Conservation (phyloP, 2,329 filamentous ascomycete genomes). For the Penicillium occitanis region DNA sequence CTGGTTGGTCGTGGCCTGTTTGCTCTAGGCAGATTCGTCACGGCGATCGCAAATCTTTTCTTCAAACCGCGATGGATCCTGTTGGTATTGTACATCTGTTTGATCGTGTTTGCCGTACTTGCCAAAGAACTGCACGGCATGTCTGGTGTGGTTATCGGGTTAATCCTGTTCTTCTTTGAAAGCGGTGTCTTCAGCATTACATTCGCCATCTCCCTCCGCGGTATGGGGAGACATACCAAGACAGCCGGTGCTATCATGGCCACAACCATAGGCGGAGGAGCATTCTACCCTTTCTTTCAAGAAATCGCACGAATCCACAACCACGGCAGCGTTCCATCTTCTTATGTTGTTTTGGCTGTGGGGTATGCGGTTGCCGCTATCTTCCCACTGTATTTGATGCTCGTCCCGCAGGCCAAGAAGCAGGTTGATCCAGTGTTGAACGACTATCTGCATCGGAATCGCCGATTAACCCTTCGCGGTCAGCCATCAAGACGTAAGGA, state of each 20-base stretch:
- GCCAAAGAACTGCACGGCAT: slow-evolving; percentile 51
- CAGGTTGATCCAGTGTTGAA: slow-evolving; percentile 52
- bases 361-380: slow-evolving; percentile 53
- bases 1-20: slow-evolving; percentile 60
- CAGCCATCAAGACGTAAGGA: slow-evolving; percentile 19
- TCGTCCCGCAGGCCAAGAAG: slow-evolving; percentile 47
- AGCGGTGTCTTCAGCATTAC: slow-evolving; percentile 61
- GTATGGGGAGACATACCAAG: slow-evolving; percentile 59
- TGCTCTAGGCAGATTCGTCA: slow-evolving; percentile 58
- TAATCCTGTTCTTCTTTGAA: slow-evolving; percentile 60
- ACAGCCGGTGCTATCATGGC: slow-evolving; percentile 56
- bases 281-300: slow-evolving; percentile 57
- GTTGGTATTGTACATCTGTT: slow-evolving; percentile 53
- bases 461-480: not conserved
- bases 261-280: slow-evolving; percentile 55
- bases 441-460: slow-evolving; percentile 15
- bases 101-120: slow-evolving; percentile 53
- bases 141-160: slow-evolving; percentile 48
- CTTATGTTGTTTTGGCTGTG: slow-evolving; percentile 55
- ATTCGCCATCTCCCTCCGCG: slow-evolving; percentile 59
- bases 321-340: slow-evolving; percentile 43
- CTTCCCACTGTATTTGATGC: slow-evolving; percentile 57
- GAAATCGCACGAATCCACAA: slow-evolving; percentile 44
- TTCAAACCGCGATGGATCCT: slow-evolving; percentile 61
- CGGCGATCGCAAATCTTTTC: slow-evolving; percentile 54